Evolutionary conservation across 2,329 filamentous ascomycete genomes (phyloP).

Genomic region (Pezicula radicicola): DNA sequence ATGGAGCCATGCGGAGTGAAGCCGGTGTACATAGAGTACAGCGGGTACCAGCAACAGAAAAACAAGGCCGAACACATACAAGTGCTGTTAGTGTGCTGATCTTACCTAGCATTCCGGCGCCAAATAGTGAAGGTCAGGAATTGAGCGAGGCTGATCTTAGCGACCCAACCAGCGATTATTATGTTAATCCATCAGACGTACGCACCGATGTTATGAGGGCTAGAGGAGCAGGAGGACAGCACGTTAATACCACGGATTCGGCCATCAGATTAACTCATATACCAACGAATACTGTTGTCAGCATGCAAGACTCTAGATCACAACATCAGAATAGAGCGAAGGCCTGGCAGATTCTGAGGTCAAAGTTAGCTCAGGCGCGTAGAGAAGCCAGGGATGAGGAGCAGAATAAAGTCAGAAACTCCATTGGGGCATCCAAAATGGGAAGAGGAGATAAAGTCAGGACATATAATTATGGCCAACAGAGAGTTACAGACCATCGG

Average conservation of each 20-base stretch:
- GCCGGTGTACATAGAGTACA: slow-evolving; percentile 95
- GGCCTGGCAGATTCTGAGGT: slow-evolving; percentile 82
- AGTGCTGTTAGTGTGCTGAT: slow-evolving; percentile 92
- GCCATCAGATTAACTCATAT: slow-evolving; percentile 89
- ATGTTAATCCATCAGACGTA: slow-evolving; percentile 81
- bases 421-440: slow-evolving; percentile 76
- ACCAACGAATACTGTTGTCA: slow-evolving; percentile 81
- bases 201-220: slow-evolving; percentile 86
- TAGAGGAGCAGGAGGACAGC: slow-evolving; percentile 88
- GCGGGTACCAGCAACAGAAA: slow-evolving; percentile 87
- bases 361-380: slow-evolving; percentile 74
- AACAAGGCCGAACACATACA: slow-evolving; percentile 87
- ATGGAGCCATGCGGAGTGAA: slow-evolving; percentile 79
- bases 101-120: slow-evolving; percentile 74
- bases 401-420: slow-evolving; percentile 69
- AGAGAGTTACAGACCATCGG: slow-evolving; percentile 70
- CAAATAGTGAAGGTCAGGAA: slow-evolving; percentile 42
- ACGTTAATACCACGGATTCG: slow-evolving; percentile 98
- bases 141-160: slow-evolving; percentile 61
- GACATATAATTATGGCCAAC: slow-evolving; percentile 71
- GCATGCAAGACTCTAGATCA: slow-evolving; percentile 89
- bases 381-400: slow-evolving; percentile 84
- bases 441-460: slow-evolving; percentile 89
- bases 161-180: slow-evolving; percentile 88
- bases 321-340: slow-evolving; percentile 85